Evolutionary conservation across 1,284 basidiomycete genomes (phyloP).

Genomic region (Fomitopsis schrenkii): DNA sequence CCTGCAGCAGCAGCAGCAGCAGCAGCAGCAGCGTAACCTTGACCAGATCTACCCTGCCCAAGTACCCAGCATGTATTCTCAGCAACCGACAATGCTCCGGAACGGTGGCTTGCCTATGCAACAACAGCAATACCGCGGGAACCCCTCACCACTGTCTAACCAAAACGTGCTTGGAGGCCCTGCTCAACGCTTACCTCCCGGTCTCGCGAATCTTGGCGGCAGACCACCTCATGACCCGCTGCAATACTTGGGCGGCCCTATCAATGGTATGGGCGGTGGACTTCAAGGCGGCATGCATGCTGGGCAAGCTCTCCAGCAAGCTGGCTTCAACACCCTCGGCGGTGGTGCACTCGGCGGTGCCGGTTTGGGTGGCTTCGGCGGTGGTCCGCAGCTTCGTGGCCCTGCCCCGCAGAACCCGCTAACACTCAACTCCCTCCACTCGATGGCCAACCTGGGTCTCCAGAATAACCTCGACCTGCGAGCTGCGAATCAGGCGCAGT

Average conservation of each 20-base stretch:
- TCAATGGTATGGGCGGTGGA: constrained; percentile 42
- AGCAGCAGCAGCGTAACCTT: constrained; percentile 46
- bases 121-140: constrained; percentile 61
- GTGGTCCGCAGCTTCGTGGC: constrained; percentile 47
- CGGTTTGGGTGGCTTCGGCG: constrained; percentile 34
- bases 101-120: constrained; percentile 56
- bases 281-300: constrained; percentile 44
- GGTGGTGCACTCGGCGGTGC: constrained; percentile 27
- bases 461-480: constrained; percentile 53
- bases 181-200: constrained; percentile 66
- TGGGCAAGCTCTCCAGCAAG: constrained; percentile 41
- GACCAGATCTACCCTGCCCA: constrained; percentile 57
- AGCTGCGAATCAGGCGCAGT: constrained; percentile 42
- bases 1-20: constrained; percentile 45
- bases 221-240: constrained; percentile 74
- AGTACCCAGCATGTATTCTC: constrained; percentile 45
- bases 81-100: constrained; percentile 43
- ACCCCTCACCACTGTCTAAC: constrained; percentile 55
- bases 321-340: constrained; percentile 46
- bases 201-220: constrained; percentile 76
- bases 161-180: constrained; percentile 42
- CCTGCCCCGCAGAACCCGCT: constrained; percentile 49
- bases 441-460: constrained; percentile 44
- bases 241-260: constrained; percentile 54
- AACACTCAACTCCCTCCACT: constrained; percentile 39